Evolutionary conservation across 352 stramenopile species (phyloP).

Genomic region (Thraustotheca clavata): DNA sequence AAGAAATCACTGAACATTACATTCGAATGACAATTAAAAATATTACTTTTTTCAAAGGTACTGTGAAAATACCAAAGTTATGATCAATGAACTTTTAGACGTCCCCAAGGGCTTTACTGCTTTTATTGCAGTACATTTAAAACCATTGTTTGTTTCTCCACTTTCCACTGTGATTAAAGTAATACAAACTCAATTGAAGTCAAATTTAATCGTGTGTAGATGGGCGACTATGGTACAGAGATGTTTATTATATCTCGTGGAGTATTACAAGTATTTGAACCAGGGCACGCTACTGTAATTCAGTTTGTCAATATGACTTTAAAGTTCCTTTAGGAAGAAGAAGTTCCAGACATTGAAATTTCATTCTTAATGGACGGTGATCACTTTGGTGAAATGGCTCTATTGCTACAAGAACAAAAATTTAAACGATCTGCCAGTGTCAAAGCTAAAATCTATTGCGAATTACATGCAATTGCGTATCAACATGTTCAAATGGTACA

Average conservation of each 20-base stretch:
- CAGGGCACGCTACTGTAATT: neutral
- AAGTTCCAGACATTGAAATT: neutral
- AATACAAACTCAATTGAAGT: neutral
- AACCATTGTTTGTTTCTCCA: neutral
- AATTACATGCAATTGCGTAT: neutral
- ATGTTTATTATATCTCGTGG: neutral
- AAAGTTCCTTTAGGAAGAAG: neutral
- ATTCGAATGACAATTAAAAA: conserved; percentile 11
- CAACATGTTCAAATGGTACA: neutral
- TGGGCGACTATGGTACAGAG: conserved; percentile 1
- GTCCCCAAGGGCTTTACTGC: conserved; percentile 3
- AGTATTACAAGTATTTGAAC: neutral
- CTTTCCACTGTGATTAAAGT: neutral
- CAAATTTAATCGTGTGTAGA: neutral
- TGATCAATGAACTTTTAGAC: neutral
- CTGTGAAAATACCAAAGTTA: neutral
- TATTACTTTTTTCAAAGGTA: conserved; percentile 3
- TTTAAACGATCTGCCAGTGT: neutral
- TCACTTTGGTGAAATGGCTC: conserved; percentile 1
- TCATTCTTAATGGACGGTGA: neutral
- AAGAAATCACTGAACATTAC: conserved; percentile 19
- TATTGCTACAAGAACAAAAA: neutral
- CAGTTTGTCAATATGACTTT: neutral
- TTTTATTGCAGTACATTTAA: neutral
- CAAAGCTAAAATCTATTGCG: conserved; percentile 5